Conservation (phyloP, 495 filamentous ascomycete species). For the Talaromyces wortmannii region DNA sequence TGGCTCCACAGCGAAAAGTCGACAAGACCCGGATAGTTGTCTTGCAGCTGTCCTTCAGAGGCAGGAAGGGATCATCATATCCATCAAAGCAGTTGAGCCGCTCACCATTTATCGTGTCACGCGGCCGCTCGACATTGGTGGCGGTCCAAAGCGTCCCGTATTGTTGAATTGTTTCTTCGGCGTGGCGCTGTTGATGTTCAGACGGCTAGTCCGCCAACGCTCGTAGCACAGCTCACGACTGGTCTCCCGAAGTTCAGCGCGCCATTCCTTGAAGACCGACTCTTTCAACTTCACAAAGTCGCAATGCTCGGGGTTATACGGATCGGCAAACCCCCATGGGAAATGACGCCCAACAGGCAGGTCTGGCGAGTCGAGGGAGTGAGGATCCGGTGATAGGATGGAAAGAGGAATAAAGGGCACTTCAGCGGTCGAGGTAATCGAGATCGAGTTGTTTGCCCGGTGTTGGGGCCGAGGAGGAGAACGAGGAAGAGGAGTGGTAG, state of each 20-base stretch:
- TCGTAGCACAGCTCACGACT: conserved; percentile 95
- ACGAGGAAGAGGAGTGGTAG: conserved; percentile 11
- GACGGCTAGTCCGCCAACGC: conserved; percentile 78
- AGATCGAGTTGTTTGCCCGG: conserved; percentile 14
- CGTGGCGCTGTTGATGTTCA: conserved; percentile 32
- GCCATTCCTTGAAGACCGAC: conserved; percentile 88
- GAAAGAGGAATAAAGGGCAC: conserved; percentile 63
- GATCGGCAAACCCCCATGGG: conserved; percentile 95
- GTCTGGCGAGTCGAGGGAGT: conserved; percentile 60
- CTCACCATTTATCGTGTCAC: conserved; percentile 1
- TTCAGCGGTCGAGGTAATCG: conserved; percentile 10
- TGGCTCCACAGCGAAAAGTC: not conserved
- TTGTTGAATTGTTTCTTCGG: not conserved
- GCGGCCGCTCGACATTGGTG: not conserved
- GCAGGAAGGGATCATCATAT: too few species aligned
- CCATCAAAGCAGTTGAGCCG: not conserved
- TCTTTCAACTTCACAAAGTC: conserved; percentile 91
- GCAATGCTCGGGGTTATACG: conserved; percentile 84
- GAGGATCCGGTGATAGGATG: conserved; percentile 87
- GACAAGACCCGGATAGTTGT: too few species aligned
- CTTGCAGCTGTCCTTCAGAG: too few species aligned
- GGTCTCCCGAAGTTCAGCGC: conserved; percentile 81
- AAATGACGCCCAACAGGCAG: conserved; percentile 70
- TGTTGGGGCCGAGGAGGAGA: conserved; percentile 22
- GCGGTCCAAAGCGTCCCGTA: conserved; percentile 3